Conservation (phyloP, 129 eudicot species). For the Oenanthe sinensis region DNA sequence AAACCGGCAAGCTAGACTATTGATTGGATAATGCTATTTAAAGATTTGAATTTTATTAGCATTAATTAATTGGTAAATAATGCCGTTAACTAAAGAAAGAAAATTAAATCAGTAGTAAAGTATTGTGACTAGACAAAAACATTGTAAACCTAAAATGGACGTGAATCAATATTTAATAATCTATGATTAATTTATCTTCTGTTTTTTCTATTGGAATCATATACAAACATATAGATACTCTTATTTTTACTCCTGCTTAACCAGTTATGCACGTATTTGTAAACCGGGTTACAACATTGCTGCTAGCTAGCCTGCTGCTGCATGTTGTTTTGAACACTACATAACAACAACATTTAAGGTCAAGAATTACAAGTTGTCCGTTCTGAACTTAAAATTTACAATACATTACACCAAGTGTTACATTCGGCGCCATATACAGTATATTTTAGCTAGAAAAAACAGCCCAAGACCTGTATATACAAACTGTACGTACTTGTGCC, state of each 20-base stretch:
- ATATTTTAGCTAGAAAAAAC: too few relatives aligned
- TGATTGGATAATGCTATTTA: slow-evolving; percentile 4
- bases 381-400: background rate
- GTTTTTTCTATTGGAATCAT: background rate
- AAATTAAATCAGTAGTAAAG: background rate
- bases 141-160: slow-evolving; percentile 6
- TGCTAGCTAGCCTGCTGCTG: background rate
- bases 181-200: background rate
- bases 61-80: background rate
- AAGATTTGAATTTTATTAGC: background rate
- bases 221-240: background rate
- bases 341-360: background rate
- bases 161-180: background rate
- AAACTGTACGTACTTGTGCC: too few relatives aligned
- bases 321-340: background rate
- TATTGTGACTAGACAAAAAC: background rate
- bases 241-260: background rate
- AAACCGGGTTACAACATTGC: background rate
- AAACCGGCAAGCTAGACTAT: background rate
- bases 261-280: background rate
- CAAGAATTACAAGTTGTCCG: background rate
- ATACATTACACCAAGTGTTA: too few relatives aligned
- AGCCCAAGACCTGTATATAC: too few relatives aligned
- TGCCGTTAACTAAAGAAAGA: background rate
- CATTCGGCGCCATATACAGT: too few relatives aligned